These are phyloP conservation scores for Fusarium mundagurra DNA, from an alignment of 2,329 filamentous ascomycete genomes.

Conservation along the genomic window DNA sequence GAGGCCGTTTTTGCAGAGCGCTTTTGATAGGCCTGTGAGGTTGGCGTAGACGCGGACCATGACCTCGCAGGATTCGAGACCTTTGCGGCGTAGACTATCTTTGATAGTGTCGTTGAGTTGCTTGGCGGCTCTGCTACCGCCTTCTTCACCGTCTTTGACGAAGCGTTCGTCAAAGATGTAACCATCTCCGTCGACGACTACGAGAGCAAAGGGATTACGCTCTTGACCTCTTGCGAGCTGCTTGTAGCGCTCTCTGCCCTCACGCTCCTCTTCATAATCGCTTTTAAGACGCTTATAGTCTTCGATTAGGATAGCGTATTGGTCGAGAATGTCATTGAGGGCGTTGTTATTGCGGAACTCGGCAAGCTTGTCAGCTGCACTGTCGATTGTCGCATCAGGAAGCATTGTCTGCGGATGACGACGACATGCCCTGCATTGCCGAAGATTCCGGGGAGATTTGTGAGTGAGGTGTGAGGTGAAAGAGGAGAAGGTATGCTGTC, in stretches of 20 bases:
- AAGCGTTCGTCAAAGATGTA: constrained; percentile 63
- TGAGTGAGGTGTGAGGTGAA: too few species aligned
- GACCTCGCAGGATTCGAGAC: constrained; percentile 61
- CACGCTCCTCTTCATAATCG: constrained; percentile 66
- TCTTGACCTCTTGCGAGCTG: constrained; percentile 59
- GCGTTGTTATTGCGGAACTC: constrained; percentile 43
- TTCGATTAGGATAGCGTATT: constrained; percentile 55
- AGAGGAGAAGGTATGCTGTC: background rate
- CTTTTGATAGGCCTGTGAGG: constrained; percentile 61
- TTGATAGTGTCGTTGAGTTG: constrained; percentile 62
- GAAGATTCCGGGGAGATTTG: background rate
- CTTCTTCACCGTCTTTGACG: constrained; percentile 58
- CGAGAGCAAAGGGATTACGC: constrained; percentile 67
- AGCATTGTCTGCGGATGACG: constrained; percentile 28
- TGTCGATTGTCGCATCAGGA: constrained; percentile 33
- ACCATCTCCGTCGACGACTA: constrained; percentile 70
- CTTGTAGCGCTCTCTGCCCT: constrained; percentile 64
- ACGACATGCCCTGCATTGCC: constrained; percentile 28
- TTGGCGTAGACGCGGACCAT: constrained; percentile 67
- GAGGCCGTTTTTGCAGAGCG: constrained; percentile 56
- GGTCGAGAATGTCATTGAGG: constrained; percentile 45
- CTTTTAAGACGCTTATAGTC: constrained; percentile 65
- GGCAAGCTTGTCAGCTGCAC: constrained; percentile 43
- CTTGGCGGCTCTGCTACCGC: constrained; percentile 65
- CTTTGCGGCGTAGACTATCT: constrained; percentile 56